Percentiles rank a stretch among this genome's conserved stretches.
Evolutionary conservation across 345 rosid species (phyloP).

Genomic region (Acer negundo): DNA sequence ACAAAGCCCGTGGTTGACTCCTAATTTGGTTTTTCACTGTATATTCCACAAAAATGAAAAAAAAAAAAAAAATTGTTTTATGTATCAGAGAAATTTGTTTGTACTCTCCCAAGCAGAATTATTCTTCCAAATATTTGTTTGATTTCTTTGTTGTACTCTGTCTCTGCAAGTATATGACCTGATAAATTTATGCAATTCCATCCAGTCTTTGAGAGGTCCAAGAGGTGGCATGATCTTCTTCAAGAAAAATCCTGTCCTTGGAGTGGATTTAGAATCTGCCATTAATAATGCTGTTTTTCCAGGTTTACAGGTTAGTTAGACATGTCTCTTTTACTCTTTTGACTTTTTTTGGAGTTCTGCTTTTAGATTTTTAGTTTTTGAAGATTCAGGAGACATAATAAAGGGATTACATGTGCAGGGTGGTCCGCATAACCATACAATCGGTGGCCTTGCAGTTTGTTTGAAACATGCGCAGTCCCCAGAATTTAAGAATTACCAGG

Average conservation of each 20-base stretch:
- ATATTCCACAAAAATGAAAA: background rate
- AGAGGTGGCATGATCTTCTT: slow-evolving; percentile 99
- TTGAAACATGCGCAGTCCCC: slow-evolving; percentile 79
- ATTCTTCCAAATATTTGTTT: background rate
- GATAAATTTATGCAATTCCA: slow-evolving; percentile 6
- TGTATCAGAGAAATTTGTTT: background rate
- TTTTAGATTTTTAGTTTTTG: background rate
- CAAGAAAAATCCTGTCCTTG: slow-evolving; percentile 70
- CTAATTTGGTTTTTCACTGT: background rate
- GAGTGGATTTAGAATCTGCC: slow-evolving; percentile 82
- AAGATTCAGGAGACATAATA: background rate
- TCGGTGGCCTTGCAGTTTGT: slow-evolving; percentile 89
- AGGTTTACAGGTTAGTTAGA: slow-evolving; percentile 73
- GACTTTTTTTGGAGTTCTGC: slow-evolving; percentile 1
- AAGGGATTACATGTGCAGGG: slow-evolving; percentile 53
- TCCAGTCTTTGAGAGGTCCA: slow-evolving; percentile 94
- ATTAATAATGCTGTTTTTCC: slow-evolving; percentile 96
- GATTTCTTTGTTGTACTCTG: slow-evolving; percentile 11
- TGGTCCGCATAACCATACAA: slow-evolving; percentile 97
- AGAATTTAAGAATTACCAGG: slow-evolving; percentile 75
- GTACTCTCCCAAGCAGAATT: background rate
- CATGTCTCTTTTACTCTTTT: background rate
- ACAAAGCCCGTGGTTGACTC: background rate
- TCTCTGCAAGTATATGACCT: slow-evolving; percentile 14
- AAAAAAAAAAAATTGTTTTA: too few species aligned